These are phyloP conservation scores for Beauveria medogensis DNA, from an alignment of 2,329 filamentous ascomycete genomes.

Conservation along the genomic window DNA sequence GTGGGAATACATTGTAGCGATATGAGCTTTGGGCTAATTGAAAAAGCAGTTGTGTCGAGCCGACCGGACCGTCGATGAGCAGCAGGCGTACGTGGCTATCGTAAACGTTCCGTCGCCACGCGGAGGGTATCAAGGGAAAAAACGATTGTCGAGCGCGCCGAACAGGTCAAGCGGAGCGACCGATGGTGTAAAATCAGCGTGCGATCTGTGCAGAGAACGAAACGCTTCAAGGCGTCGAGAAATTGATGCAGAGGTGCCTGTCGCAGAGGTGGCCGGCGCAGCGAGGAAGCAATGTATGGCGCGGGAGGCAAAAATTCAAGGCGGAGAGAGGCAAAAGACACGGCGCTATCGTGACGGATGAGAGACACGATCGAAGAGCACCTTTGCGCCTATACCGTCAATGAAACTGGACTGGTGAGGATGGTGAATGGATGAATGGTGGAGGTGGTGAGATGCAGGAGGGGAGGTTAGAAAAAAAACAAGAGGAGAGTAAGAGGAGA, in stretches of 20 bases:
- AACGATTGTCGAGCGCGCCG: background rate
- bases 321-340: background rate
- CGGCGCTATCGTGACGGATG: conserved; percentile 1
- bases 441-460: conserved; percentile 6
- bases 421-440: conserved; percentile 5
- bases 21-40: background rate
- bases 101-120: background rate
- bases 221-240: background rate
- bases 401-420: background rate
- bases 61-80: background rate
- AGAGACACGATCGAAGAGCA: background rate
- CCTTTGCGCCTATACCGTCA: conserved; percentile 3
- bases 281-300: background rate
- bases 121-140: conserved; percentile 1
- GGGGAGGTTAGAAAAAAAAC: conserved; percentile 2
- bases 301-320: background rate
- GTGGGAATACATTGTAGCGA: conserved; percentile 82
- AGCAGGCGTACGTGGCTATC: background rate
- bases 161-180: background rate
- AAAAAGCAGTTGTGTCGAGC: background rate
- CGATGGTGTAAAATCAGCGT: background rate
- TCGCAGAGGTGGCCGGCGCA: background rate
- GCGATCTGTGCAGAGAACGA: no score
- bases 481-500: background rate
- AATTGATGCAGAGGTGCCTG: background rate